Evolutionary conservation across 2,329 filamentous ascomycete species (phyloP).

Genomic region (Ceratocystis lukuohia): DNA sequence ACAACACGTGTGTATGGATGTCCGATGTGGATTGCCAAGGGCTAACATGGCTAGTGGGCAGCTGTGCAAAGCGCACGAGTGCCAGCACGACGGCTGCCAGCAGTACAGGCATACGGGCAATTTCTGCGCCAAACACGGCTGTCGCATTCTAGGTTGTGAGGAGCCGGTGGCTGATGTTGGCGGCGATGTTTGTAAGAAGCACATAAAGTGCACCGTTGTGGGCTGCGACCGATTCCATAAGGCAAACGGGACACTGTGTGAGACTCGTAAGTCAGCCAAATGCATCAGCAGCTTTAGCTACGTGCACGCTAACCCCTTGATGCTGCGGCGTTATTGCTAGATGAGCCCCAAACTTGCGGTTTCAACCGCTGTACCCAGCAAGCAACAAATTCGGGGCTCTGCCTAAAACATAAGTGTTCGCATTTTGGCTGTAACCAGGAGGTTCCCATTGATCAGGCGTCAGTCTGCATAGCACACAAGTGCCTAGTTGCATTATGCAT

Average conservation of each 20-base stretch:
- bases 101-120: neutral
- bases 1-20: conserved; percentile 16
- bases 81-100: conserved; percentile 11
- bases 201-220: conserved; percentile 6
- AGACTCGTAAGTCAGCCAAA: conserved; percentile 1
- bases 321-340: neutral
- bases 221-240: conserved; percentile 2
- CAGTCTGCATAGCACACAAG: conserved; percentile 13
- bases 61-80: conserved; percentile 15
- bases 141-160: neutral
- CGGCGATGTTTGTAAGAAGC: conserved; percentile 10
- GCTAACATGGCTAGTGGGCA: conserved; percentile 3
- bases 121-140: conserved; percentile 3
- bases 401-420: conserved; percentile 10
- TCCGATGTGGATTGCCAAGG: conserved; percentile 8
- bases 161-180: neutral
- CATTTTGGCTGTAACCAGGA: neutral
- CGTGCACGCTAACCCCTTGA: neutral
- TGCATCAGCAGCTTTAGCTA: neutral
- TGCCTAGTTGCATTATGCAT: conserved; percentile 14
- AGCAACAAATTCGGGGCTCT: conserved; percentile 1
- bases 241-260: conserved; percentile 1
- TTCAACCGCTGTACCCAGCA: conserved; percentile 11
- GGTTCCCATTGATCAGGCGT: neutral
- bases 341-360: conserved; percentile 10